A percentile compares a stretch with the other conserved stretches of the same genome.
These are phyloP conservation scores for Pestalotiopsis sp. DNA, from an alignment of 2,329 filamentous ascomycete species.

Conservation along the genomic window DNA sequence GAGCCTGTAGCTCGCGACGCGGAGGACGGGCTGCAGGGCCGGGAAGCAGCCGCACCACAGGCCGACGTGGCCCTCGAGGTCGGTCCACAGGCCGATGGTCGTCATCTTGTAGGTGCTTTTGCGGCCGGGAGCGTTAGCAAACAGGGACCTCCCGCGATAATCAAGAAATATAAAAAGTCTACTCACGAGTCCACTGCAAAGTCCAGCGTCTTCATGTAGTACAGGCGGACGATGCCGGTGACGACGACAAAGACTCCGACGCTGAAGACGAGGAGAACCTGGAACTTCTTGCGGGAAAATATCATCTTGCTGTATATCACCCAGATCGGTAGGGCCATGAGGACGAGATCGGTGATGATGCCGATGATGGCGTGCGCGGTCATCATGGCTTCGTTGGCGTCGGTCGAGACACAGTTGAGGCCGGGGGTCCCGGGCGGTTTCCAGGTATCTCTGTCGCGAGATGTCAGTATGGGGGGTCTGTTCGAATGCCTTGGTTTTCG, in stretches of 20 bases:
- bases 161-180: neutral
- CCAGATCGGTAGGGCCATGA: conserved; percentile 40
- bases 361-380: neutral
- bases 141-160: neutral
- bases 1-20: neutral
- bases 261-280: conserved; percentile 39
- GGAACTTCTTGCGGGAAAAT: conserved; percentile 33
- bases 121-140: neutral
- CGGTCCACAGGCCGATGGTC: conserved; percentile 38
- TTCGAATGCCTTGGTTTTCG: neutral
- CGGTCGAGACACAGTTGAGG: neutral
- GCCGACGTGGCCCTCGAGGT: conserved; percentile 42
- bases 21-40: neutral
- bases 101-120: conserved; percentile 38
- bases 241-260: conserved; percentile 39
- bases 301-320: conserved; percentile 38
- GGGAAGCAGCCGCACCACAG: conserved; percentile 43
- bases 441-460: neutral
- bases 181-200: conserved; percentile 27
- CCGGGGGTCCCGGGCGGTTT: neutral
- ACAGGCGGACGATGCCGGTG: conserved; percentile 41
- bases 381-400: conserved; percentile 1
- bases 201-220: conserved; percentile 32
- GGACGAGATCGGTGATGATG: conserved; percentile 32
- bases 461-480: neutral